phyloP scores from a whole-genome alignment of 129 eudicot genomes.

The Arctium lappa region DNA sequence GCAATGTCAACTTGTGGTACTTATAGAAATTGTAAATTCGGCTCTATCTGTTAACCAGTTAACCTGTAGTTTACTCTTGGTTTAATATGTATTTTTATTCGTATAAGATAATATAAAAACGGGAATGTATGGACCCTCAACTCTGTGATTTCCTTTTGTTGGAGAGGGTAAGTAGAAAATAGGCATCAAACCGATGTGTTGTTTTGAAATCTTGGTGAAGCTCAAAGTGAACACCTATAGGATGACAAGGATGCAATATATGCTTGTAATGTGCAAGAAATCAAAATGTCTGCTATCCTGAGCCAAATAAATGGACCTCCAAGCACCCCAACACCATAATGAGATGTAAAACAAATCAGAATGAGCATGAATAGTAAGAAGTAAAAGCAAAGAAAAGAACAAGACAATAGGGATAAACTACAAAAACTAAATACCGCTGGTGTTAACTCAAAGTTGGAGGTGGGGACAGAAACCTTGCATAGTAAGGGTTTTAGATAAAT shows the following conservation, averaged over 20 bases:
- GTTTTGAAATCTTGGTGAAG: neutral
- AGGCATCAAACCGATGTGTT: neutral
- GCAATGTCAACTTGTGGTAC: neutral
- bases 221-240: neutral
- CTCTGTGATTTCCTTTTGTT: neutral
- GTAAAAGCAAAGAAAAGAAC: neutral
- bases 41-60: neutral
- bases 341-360: neutral
- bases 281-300: neutral
- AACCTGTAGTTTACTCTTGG: neutral
- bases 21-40: neutral
- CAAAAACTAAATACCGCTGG: neutral
- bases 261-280: neutral
- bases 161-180: constrained; percentile 1
- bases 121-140: neutral
- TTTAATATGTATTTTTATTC: neutral
- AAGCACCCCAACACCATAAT: neutral
- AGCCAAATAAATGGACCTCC: neutral
- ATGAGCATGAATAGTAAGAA: neutral
- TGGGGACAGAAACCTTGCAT: neutral
- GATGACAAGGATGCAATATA: neutral
- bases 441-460: neutral
- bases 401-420: neutral
- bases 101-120: neutral
- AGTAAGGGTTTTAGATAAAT: neutral